phyloP scores from a whole-genome alignment of 225 moss, liverwort and hornwort genomes.

The Polytrichum formosum region DNA sequence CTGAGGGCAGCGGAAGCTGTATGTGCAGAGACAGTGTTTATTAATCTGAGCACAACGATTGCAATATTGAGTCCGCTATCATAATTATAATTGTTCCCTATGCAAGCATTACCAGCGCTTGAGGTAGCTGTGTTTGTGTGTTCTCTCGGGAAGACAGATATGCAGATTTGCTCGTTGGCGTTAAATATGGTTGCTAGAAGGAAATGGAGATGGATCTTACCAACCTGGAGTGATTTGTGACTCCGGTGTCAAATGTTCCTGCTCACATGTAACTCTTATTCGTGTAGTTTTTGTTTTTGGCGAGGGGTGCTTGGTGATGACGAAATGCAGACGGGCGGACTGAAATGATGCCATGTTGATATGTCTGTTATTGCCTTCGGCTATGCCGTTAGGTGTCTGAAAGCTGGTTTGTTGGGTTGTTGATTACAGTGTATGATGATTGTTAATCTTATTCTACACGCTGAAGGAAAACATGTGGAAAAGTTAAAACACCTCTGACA shows the following conservation, averaged over 20 bases:
- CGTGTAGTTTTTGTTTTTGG: not conserved
- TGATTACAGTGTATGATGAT: constrained; percentile 16
- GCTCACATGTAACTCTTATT: not conserved
- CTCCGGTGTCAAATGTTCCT: constrained; percentile 43
- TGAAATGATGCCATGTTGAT: constrained; percentile 57
- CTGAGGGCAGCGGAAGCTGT: constrained; percentile 14
- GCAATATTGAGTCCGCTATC: fast-evolving
- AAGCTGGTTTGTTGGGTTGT: not conserved
- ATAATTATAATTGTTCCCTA: fast-evolving
- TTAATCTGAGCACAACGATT: constrained; percentile 16
- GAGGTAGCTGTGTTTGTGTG: constrained; percentile 1
- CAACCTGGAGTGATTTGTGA: constrained; percentile 26
- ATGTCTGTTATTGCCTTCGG: constrained; percentile 29
- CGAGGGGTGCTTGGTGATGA: constrained; percentile 37
- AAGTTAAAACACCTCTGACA: constrained; percentile 39
- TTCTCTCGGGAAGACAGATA: not conserved
- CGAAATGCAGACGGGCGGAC: constrained; percentile 19
- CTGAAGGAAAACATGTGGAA: constrained; percentile 18
- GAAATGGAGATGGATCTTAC: constrained; percentile 32
- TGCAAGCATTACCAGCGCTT: constrained; percentile 27
- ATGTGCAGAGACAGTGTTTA: constrained; percentile 21
- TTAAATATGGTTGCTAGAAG: constrained; percentile 34
- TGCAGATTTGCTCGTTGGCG: constrained; percentile 5
- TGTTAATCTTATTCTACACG: constrained; percentile 36
- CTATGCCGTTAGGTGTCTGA: constrained; percentile 22